A percentile compares a stretch with the other conserved stretches of the same genome.
phyloP scores from a whole-genome alignment of 2,329 filamentous ascomycete species.

The Penicillium psychrosexuale region DNA sequence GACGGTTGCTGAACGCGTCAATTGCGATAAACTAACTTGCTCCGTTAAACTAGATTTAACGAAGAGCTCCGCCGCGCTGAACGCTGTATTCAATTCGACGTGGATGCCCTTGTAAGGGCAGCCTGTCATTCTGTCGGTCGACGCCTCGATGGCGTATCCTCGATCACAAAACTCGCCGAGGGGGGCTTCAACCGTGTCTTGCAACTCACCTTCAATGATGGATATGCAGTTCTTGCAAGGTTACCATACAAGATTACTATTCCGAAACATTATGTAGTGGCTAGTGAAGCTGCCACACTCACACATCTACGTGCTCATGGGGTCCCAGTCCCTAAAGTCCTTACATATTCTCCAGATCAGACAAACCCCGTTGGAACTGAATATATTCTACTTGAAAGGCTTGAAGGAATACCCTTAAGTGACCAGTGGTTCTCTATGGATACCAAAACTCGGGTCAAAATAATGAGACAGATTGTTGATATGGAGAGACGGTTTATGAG shows the following conservation, averaged over 20 bases:
- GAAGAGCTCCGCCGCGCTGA: conserved; percentile 12
- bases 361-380: conserved; percentile 39
- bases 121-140: conserved; percentile 8
- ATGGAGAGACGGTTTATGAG: conserved; percentile 22
- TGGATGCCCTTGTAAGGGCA: conserved; percentile 7
- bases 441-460: conserved; percentile 20
- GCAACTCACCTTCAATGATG: conserved; percentile 31
- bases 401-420: conserved; percentile 32
- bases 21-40: not conserved
- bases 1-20: not conserved
- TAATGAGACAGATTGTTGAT: conserved; percentile 26
- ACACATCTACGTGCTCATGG: conserved; percentile 31
- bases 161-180: conserved; percentile 34
- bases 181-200: conserved; percentile 40
- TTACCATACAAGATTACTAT: conserved; percentile 34
- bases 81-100: conserved; percentile 3
- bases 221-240: conserved; percentile 30
- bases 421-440: conserved; percentile 32
- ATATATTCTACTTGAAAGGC: conserved; percentile 40
- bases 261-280: conserved; percentile 30
- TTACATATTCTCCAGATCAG: conserved; percentile 32
- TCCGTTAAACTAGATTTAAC: conserved; percentile 8
- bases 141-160: not conserved
- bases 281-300: conserved; percentile 42
- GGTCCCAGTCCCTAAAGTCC: conserved; percentile 40